Conservation (phyloP, 371 early-diverging fungal genomes). For the Sporodiniella umbellata region DNA sequence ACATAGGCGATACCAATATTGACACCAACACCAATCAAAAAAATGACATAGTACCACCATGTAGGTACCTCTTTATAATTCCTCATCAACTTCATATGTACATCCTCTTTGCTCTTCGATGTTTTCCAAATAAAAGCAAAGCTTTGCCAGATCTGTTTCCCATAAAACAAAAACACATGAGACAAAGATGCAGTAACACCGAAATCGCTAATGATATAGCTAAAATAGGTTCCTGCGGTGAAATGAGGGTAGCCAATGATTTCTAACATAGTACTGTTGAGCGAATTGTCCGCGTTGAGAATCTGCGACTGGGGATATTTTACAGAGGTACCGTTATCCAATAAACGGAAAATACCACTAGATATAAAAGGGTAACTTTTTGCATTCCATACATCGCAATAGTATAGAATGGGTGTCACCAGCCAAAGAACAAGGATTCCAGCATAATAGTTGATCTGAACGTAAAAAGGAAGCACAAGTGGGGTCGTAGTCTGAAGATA, state of each 20-base stretch:
- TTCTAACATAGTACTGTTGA: conserved; percentile 32
- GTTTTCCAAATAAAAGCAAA: neutral
- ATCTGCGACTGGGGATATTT: conserved; percentile 40
- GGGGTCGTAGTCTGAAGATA: conserved; percentile 47
- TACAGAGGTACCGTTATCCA: conserved; percentile 20
- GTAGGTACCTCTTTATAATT: conserved; percentile 54
- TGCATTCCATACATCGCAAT: conserved; percentile 45
- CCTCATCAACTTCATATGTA: conserved; percentile 31
- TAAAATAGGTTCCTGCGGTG: conserved; percentile 21
- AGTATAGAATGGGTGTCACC: conserved; percentile 32
- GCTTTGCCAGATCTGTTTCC: conserved; percentile 25
- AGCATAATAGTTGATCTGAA: conserved; percentile 35
- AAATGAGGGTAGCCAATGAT: conserved; percentile 37
- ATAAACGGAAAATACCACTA: conserved; percentile 30
- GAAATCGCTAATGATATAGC: conserved; percentile 35
- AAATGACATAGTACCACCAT: conserved; percentile 72
- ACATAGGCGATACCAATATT: conserved; percentile 62
- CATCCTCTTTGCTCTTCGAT: conserved; percentile 7
- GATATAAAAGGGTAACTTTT: conserved; percentile 43
- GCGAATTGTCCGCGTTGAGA: conserved; percentile 31
- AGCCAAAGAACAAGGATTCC: conserved; percentile 39
- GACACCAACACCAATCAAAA: conserved; percentile 54
- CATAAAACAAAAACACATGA: conserved; percentile 49
- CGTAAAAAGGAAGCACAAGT: conserved; percentile 68
- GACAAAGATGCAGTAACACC: conserved; percentile 51